Evolutionary conservation across 2,329 filamentous ascomycete species (phyloP).

Genomic region (Thelonectria rubi): DNA sequence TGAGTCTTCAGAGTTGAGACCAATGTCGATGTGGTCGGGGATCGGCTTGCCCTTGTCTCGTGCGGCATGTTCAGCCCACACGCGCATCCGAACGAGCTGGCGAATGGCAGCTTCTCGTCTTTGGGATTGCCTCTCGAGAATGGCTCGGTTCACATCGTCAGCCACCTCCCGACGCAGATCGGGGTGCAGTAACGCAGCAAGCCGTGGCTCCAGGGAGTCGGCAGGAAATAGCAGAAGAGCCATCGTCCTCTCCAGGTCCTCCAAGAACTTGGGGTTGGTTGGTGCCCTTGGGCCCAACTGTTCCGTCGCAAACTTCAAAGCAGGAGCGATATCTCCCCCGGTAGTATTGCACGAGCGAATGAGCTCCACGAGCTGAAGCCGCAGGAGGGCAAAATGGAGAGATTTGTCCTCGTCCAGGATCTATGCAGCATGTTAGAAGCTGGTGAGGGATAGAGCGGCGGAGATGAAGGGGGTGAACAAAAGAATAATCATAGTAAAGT

Average conservation of each 20-base stretch:
- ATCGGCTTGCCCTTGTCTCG: conserved; percentile 45
- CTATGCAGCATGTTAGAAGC: conserved; percentile 57
- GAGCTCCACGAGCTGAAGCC: conserved; percentile 91
- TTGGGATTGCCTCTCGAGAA: conserved; percentile 77
- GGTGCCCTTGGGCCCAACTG: conserved; percentile 89
- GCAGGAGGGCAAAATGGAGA: conserved; percentile 88
- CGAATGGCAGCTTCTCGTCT: conserved; percentile 83
- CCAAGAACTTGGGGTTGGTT: conserved; percentile 80
- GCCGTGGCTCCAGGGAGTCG: conserved; percentile 79
- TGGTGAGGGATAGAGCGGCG: not conserved
- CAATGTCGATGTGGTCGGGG: conserved; percentile 50
- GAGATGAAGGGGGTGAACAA: conserved; percentile 9
- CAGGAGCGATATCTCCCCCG: conserved; percentile 78
- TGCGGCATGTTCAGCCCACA: conserved; percentile 81
- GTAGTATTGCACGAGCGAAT: conserved; percentile 79
- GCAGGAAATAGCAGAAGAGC: conserved; percentile 86
- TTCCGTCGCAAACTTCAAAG: conserved; percentile 85
- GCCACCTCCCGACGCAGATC: conserved; percentile 85
- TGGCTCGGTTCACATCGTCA: conserved; percentile 86
- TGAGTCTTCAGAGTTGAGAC: conserved; percentile 50
- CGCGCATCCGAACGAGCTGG: conserved; percentile 80
- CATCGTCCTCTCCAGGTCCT: conserved; percentile 92
- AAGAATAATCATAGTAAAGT: conserved; percentile 57
- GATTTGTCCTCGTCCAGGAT: conserved; percentile 85
- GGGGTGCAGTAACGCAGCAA: conserved; percentile 81